Conservation (phyloP, 2,329 filamentous ascomycete species). For the Botrytis fabae region DNA sequence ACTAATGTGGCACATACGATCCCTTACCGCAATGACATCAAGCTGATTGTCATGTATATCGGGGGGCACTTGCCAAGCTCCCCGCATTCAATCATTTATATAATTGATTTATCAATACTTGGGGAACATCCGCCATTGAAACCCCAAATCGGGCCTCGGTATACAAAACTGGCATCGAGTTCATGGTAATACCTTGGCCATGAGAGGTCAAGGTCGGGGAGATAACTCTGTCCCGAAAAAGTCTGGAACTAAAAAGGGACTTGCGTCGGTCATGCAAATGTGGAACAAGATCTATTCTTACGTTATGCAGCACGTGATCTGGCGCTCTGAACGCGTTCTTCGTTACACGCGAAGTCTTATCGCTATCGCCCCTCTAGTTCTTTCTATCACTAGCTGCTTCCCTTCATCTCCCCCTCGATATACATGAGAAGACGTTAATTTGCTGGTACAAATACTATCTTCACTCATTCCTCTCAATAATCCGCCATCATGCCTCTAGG, state of each 20-base stretch:
- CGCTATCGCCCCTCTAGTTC: background rate
- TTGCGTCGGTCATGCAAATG: background rate
- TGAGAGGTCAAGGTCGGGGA: slow-evolving; percentile 9
- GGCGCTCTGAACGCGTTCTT: background rate
- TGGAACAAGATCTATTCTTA: background rate
- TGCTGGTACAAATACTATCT: background rate
- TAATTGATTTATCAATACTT: background rate
- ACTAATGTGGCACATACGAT: background rate
- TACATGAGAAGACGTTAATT: background rate
- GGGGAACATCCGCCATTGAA: background rate
- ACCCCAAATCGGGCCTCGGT: background rate
- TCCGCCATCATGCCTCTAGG: slow-evolving; percentile 66
- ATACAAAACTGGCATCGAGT: background rate
- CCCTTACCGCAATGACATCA: background rate
- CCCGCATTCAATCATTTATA: background rate
- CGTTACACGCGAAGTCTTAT: background rate
- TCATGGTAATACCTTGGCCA: background rate
- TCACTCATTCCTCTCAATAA: background rate
- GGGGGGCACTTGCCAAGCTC: slow-evolving; percentile 3
- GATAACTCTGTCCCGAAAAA: background rate
- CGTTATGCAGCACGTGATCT: background rate
- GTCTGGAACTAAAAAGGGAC: background rate
- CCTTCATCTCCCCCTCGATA: background rate
- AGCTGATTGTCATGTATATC: background rate
- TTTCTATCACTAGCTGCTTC: background rate